A percentile compares a stretch with the other conserved stretches of the same genome.
Conservation (phyloP, 208 protist species). For the Trypanosoma avium region DNA sequence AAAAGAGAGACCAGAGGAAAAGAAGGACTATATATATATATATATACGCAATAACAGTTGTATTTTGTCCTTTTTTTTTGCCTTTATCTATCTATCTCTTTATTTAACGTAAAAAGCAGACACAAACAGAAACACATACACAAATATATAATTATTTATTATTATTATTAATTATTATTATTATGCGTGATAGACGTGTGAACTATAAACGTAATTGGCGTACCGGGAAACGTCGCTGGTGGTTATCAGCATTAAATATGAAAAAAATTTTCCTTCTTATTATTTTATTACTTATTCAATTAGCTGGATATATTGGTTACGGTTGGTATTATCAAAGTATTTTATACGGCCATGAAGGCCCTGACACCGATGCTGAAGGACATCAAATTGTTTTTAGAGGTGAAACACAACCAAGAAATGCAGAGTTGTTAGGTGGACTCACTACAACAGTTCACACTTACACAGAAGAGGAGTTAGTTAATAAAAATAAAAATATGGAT, state of each 20-base stretch:
- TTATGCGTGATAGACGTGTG: not conserved
- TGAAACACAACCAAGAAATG: slow-evolving; percentile 33
- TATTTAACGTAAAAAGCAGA: too few relatives aligned
- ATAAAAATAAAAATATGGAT: slow-evolving; percentile 56
- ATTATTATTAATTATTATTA: slow-evolving; percentile 4
- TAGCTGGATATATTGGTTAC: not conserved
- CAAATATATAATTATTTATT: too few relatives aligned
- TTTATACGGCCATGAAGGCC: not conserved
- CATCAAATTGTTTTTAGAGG: slow-evolving; percentile 20
- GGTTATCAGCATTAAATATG: not conserved
- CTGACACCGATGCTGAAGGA: not conserved
- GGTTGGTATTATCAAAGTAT: not conserved
- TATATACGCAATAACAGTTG: slow-evolving; percentile 13
- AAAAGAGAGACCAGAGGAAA: too few relatives aligned
- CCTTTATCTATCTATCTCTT: too few relatives aligned
- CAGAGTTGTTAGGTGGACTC: slow-evolving; percentile 32
- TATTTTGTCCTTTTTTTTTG: slow-evolving; percentile 13
- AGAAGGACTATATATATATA: slow-evolving; percentile 19
- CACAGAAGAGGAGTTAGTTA: slow-evolving; percentile 34
- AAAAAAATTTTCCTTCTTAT: slow-evolving; percentile 1
- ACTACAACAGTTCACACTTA: slow-evolving; percentile 26
- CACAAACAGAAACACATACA: too few relatives aligned
- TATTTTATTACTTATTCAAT: slow-evolving; percentile 7
- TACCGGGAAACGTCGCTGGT: not conserved
- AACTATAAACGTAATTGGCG: not conserved